Conservation (phyloP, 2,329 filamentous ascomycete genomes). For the Thielaviopsis ethacetica region DNA sequence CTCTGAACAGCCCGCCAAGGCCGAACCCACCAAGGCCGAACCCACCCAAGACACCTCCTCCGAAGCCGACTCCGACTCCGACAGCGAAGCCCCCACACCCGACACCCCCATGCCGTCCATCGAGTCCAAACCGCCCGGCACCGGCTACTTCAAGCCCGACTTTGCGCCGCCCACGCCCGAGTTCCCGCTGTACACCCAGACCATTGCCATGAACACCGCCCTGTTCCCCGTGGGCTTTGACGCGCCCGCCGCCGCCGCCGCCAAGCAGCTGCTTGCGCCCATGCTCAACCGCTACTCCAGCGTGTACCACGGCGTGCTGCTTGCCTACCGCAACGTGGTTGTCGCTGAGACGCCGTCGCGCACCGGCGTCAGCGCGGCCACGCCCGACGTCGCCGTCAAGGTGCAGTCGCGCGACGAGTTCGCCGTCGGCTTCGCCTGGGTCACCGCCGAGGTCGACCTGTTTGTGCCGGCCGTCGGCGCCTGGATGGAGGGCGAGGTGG, state of each 20-base stretch:
- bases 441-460: conserved; percentile 72
- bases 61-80: conserved; percentile 16
- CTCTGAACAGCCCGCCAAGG: conserved; percentile 10
- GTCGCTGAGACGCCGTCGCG: conserved; percentile 44
- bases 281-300: conserved; percentile 64
- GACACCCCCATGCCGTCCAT: conserved; percentile 17
- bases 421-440: conserved; percentile 71
- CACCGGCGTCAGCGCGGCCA: conserved; percentile 28
- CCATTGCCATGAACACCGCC: conserved; percentile 64
- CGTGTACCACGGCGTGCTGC: conserved; percentile 54
- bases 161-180: conserved; percentile 23
- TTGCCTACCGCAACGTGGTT: conserved; percentile 54
- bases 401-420: conserved; percentile 57
- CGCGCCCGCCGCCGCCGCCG: conserved; percentile 52
- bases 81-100: conserved; percentile 25
- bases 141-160: conserved; percentile 23
- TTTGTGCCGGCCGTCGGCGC: conserved; percentile 62
- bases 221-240: conserved; percentile 56
- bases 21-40: conserved; percentile 19
- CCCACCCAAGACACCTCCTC: conserved; percentile 15
- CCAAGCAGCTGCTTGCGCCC: conserved; percentile 58
- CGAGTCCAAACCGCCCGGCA: conserved; percentile 17
- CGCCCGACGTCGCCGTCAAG: conserved; percentile 28
- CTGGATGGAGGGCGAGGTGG: conserved; percentile 64
- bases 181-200: conserved; percentile 65